Base-by-base conservation (phyloP, 2,329 filamentous ascomycete species). In the Talaromyces sp. region DNA sequence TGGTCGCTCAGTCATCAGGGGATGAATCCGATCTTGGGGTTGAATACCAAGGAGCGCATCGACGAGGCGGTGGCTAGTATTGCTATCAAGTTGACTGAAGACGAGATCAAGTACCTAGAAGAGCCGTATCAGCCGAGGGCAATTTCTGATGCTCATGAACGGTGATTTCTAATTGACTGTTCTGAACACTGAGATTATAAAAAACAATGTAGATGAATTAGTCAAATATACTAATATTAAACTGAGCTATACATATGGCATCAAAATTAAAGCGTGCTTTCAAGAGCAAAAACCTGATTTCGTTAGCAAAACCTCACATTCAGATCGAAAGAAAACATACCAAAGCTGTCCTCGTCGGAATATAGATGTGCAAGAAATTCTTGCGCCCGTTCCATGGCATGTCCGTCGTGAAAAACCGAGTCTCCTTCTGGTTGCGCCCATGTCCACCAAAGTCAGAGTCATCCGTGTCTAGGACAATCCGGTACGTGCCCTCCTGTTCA, bases 341-440 rank as follows among this genome's bases (percentile, higher is more conserved):
- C 75, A 97, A 80, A 23, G 92, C 94, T 64, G 89, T 92, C 69
- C 94, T 83, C 58, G 86, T 86, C 16, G 94, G 94, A 64, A 96
- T 86, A 74, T 99, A 99, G 59, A 97, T 85, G 74, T 98, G 95
- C 55, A 91, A 86, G 80, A 91, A 97, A 77, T 98, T 98, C 80
- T 85, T 89, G 65, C 95, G 83, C 14, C 85, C 86, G 73, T 98
- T 98, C 95, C 95, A 98, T 65, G 85, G 84, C 79, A 97, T 86
- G 14, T 92, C 86, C 5, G 92, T 96, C 0, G 95, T 98, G 75
- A 96, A 97, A 82, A 95, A 98, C 36, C 91, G 83, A 2, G 91
- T 95, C n/a, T 79, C 84, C 66, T 91, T 87, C 61, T 91, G 87
- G 57, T 97, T 85, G 33, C 93, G 86, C 33, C 85, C 86, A 66